Percentiles rank a stretch among this genome's conserved stretches.
Conservation (phyloP, 176 grass and related monocot genomes). For the Eremochloa ophiuroides region DNA sequence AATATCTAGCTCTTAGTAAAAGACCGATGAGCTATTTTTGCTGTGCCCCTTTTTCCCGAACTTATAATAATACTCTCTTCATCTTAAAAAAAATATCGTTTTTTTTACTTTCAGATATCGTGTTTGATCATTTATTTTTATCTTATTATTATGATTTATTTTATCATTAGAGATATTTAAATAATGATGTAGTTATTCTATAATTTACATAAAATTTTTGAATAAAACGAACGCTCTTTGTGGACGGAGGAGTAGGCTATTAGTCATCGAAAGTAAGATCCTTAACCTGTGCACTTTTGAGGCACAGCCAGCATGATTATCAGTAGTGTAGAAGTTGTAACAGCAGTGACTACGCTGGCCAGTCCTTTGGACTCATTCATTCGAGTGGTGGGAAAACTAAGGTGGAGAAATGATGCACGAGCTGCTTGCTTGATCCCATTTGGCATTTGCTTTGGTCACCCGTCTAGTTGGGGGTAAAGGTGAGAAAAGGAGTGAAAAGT, state of each 20-base stretch:
- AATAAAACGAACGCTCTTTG: too few species aligned
- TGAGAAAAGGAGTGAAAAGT: too few species aligned
- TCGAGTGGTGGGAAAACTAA: not conserved
- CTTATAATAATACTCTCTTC: too few species aligned
- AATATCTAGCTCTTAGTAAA: not conserved
- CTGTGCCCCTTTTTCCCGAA: not conserved
- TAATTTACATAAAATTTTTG: too few species aligned
- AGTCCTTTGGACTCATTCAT: not conserved
- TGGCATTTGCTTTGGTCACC: conserved; percentile 15
- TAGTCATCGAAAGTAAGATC: not conserved
- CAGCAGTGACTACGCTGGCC: not conserved
- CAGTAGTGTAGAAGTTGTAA: not conserved
- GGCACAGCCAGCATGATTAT: not conserved
- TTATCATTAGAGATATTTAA: too few species aligned
- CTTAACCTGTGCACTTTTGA: not conserved
- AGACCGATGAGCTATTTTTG: not conserved
- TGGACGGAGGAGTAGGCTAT: too few species aligned
- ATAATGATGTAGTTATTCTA: too few species aligned
- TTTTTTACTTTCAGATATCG: too few species aligned
- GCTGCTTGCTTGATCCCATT: not conserved
- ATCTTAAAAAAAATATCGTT: too few species aligned
- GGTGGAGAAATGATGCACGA: not conserved
- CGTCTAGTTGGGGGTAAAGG: too few species aligned
- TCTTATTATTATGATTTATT: too few species aligned
- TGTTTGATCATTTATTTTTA: too few species aligned